These are phyloP conservation scores for Penicillium psychrosexuale DNA, from an alignment of 2,329 filamentous ascomycete genomes.

Conservation along the genomic window DNA sequence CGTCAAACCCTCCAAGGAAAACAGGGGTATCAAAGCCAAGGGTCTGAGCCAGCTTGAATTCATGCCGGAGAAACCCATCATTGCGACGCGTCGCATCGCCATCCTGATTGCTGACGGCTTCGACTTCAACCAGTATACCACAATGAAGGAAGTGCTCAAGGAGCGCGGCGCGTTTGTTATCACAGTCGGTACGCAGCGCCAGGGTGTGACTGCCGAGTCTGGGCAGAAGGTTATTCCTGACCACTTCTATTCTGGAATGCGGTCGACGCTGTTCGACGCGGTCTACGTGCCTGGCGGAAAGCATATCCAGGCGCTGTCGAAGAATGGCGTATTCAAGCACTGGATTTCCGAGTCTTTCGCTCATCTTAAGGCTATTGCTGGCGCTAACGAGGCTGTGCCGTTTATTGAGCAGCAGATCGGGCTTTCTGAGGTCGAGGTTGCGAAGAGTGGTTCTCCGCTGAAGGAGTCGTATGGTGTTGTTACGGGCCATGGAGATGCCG, in stretches of 20 bases:
- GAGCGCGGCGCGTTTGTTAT: conserved; percentile 65
- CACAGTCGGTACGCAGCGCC: conserved; percentile 68
- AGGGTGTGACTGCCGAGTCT: conserved; percentile 61
- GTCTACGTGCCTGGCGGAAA: conserved; percentile 72
- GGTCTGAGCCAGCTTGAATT: conserved; percentile 64
- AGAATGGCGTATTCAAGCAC: conserved; percentile 70
- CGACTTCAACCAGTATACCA: conserved; percentile 63
- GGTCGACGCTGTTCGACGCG: conserved; percentile 75
- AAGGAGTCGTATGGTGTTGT: conserved; percentile 37
- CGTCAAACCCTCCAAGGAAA: conserved; percentile 52
- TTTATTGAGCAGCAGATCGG: conserved; percentile 32
- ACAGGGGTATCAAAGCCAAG: conserved; percentile 66
- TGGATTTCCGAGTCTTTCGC: conserved; percentile 79
- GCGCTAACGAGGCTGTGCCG: conserved; percentile 52
- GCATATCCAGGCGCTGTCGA: conserved; percentile 59
- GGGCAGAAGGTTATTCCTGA: conserved; percentile 63
- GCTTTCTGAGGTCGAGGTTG: conserved; percentile 27
- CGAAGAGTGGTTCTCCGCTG: conserved; percentile 16
- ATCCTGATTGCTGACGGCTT: conserved; percentile 77
- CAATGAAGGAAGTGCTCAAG: conserved; percentile 61
- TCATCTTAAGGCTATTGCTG: conserved; percentile 74
- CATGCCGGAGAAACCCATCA: conserved; percentile 60
- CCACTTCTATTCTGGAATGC: conserved; percentile 75
- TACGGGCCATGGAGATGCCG: conserved; percentile 26
- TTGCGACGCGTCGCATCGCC: conserved; percentile 67